A percentile compares a stretch with the other conserved stretches of the same genome.
phyloP scores from a whole-genome alignment of 176 grass and related monocot species.

The Triticum dicoccoides region DNA sequence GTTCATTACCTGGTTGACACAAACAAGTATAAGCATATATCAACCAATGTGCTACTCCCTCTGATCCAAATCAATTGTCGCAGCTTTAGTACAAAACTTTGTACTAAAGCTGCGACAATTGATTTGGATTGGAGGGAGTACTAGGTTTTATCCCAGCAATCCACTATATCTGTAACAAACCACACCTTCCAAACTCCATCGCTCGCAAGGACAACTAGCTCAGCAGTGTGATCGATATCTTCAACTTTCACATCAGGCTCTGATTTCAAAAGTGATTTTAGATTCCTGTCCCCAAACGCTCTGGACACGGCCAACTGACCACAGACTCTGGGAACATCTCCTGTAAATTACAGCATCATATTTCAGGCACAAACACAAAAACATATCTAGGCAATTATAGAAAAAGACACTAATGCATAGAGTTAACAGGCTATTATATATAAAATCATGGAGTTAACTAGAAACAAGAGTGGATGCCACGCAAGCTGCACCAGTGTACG shows the following conservation, averaged over 20 bases:
- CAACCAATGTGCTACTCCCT: conserved; percentile 5
- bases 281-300: conserved; percentile 79
- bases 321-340: conserved; percentile 82
- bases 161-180: conserved; percentile 18
- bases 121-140: too few relatives aligned
- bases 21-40: conserved; percentile 22
- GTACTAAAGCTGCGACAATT: too few relatives aligned
- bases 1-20: conserved; percentile 58
- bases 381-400: not conserved
- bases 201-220: conserved; percentile 76
- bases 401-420: not conserved
- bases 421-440: conserved; percentile 3
- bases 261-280: conserved; percentile 75
- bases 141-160: conserved; percentile 15
- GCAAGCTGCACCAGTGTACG: not conserved
- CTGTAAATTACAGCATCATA: conserved; percentile 44
- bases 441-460: not conserved
- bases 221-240: conserved; percentile 60
- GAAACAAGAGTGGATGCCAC: not conserved
- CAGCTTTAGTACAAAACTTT: too few relatives aligned
- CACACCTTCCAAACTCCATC: conserved; percentile 87
- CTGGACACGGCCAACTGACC: conserved; percentile 82
- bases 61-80: too few relatives aligned
- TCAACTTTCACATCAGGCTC: conserved; percentile 61
- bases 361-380: conserved; percentile 4